Evolutionary conservation across 345 rosid genomes (phyloP), one percentile per base, ranked within the genome.

Genomic region (Turritis glabra): DNA sequence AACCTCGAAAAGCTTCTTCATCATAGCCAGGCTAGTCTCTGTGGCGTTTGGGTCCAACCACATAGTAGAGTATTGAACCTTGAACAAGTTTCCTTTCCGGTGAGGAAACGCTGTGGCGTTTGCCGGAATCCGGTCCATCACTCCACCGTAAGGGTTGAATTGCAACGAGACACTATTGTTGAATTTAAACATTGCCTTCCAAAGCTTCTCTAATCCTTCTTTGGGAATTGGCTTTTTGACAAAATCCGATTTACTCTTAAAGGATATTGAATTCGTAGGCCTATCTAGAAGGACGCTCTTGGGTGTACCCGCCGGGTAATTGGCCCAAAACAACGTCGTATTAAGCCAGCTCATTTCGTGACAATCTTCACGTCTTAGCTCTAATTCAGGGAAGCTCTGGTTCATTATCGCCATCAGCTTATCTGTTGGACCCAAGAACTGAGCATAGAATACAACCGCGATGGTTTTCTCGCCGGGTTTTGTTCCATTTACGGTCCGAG

Each of bases 71-170:
- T 82, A 81, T 21, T 79, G 79, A 60, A 81, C 50, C 78, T 73
- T 82, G 80, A 73, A 84, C 38, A 82, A 21, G 37, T 58, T 74
- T 32, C 89, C 88, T 30, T 72, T 77, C 60, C 86, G 78, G 26
- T 86, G 90, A 4, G 90, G 88, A 73, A 84, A 86, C 5, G 88
- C 84, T 2, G 80, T 79, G 10, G 41, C 81, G 2, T 78, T 75
- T 2, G 77, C 71, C 1, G 81, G 53, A 67, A 88, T 85, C 46
- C 74, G 37, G 26, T 75, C 50, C 91, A 87, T 83, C 51, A 59
- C 72, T 17, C 89, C 89, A 4, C 91, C 91, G 12, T 78, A 87
- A 8, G 89, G 84, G 68, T 76, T 85, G 64, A 73, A 67, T 15
- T 61, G 71, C 81, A 83, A 57, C 6, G 75, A 59, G 17, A 82